Base-by-base conservation (phyloP, 2,329 filamentous ascomycete species). In the Hypoxylon sp. region DNA sequence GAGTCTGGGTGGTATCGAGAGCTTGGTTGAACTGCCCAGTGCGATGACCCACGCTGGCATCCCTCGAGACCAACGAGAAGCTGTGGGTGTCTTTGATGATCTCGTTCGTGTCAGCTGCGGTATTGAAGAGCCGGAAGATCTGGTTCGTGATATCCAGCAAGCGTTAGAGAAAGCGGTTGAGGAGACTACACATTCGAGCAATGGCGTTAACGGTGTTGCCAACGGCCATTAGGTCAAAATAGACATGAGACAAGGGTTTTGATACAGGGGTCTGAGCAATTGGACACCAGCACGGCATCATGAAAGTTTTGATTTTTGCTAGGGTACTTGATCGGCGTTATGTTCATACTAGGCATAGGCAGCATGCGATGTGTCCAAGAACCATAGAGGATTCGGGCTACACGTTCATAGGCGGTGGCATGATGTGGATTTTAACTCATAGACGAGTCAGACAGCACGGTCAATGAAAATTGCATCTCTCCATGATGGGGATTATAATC, bases 1-100 rank as follows among this genome's bases (percentile, higher is more conserved):
- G 86, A 93, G 90, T 66, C 84, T 99, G 25, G 96, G 96, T 68
- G 96, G 95, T 61, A 92, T 99, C 53, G 96, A 99, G 88, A 92
- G 89, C 77, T 85, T 99, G 69, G 91, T 95, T 74, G 96, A 99
- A 83, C 89, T 99, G 2, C 96, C 96, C 22, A 93, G 92, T 76
- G 93, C 90, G 82, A 99, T 99, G 96, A 99, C 96, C 17, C 96
- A 99, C 81, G 93, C 94, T 25, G 96, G 95, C 66, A 99, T 99
- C 73, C 96, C 96, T 55, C 89, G 88, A 79, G 94, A 94, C 68
- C 90, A 97, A 85, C 88, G 96, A 64, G 96, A 99, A 86, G 92
- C 91, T 2, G 94, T 96, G 0, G 96, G 96, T 68, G 94, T 99
- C 33, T 98, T 91, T 77, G 96, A 99, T 78, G 96, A 99, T 80